Evolutionary conservation across 2,329 filamentous ascomycete species (phyloP).

Genomic region (Talaromyces sp.): DNA sequence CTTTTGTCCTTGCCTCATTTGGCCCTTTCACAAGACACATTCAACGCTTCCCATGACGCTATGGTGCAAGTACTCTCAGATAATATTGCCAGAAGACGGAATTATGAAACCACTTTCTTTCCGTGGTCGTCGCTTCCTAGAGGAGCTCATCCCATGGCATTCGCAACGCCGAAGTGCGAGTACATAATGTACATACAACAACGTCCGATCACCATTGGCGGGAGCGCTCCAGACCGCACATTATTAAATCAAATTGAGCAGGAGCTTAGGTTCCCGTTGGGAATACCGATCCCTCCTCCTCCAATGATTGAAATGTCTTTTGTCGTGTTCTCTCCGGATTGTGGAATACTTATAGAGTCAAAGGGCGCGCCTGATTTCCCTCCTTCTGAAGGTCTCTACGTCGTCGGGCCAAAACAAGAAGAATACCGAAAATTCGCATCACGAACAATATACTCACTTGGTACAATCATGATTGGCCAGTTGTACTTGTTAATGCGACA

Average conservation of each 20-base stretch:
- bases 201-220: conserved; percentile 38
- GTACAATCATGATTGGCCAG: conserved; percentile 50
- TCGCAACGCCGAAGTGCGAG: conserved; percentile 75
- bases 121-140: conserved; percentile 74
- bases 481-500: conserved; percentile 58
- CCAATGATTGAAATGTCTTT: conserved; percentile 58
- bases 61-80: conserved; percentile 70
- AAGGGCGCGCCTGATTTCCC: conserved; percentile 56
- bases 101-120: conserved; percentile 55
- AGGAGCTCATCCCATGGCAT: conserved; percentile 46
- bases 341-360: conserved; percentile 62
- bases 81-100: conserved; percentile 61
- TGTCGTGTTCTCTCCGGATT: conserved; percentile 63
- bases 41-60: conserved; percentile 58
- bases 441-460: conserved; percentile 53
- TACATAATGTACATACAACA: conserved; percentile 80
- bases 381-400: conserved; percentile 51
- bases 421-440: conserved; percentile 52
- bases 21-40: conserved; percentile 56
- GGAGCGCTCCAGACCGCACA: conserved; percentile 29
- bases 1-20: conserved; percentile 88
- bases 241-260: conserved; percentile 54
- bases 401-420: conserved; percentile 58
- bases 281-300: conserved; percentile 51
- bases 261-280: conserved; percentile 59